These are phyloP conservation scores for Skeletonema potamos DNA, from an alignment of 108 stramenopile species.

Conservation along the genomic window DNA sequence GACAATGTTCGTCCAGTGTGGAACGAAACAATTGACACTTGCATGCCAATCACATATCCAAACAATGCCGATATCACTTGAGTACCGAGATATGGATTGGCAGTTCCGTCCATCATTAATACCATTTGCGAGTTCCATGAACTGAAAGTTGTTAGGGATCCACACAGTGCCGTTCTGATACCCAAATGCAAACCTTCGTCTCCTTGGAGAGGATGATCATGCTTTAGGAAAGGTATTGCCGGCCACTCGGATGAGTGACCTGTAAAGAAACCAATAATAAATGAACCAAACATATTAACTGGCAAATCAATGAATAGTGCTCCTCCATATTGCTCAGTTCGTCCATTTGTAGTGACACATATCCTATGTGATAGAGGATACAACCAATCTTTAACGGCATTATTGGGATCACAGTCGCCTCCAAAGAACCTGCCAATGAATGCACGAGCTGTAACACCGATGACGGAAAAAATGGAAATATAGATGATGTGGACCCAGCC, in stretches of 20 bases:
- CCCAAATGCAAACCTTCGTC: conserved; percentile 53
- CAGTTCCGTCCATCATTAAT: conserved; percentile 67
- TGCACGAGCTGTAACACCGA: conserved; percentile 50
- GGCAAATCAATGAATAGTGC: conserved; percentile 74
- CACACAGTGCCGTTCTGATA: conserved; percentile 67
- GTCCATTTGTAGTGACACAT: conserved; percentile 69
- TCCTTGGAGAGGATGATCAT: conserved; percentile 63
- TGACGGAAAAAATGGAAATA: conserved; percentile 53
- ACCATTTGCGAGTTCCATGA: conserved; percentile 89
- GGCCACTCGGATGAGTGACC: conserved; percentile 43
- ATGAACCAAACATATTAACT: conserved; percentile 65
- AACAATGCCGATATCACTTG: conserved; percentile 61
- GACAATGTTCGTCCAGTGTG: conserved; percentile 47
- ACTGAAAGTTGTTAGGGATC: conserved; percentile 74
- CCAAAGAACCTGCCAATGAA: conserved; percentile 68
- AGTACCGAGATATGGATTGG: conserved; percentile 50
- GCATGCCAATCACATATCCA: conserved; percentile 72
- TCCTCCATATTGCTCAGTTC: conserved; percentile 63
- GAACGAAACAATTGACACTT: conserved; percentile 46
- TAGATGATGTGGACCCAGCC: conserved; percentile 36
- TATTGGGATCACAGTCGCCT: conserved; percentile 55
- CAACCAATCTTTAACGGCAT: conserved; percentile 50
- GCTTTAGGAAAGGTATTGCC: conserved; percentile 59
- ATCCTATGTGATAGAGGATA: conserved; percentile 44
- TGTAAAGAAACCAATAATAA: conserved; percentile 61